Percentiles rank a stretch among this genome's conserved stretches.
Conservation (phyloP, 441 rosid genomes). For the Populus hybrid region DNA sequence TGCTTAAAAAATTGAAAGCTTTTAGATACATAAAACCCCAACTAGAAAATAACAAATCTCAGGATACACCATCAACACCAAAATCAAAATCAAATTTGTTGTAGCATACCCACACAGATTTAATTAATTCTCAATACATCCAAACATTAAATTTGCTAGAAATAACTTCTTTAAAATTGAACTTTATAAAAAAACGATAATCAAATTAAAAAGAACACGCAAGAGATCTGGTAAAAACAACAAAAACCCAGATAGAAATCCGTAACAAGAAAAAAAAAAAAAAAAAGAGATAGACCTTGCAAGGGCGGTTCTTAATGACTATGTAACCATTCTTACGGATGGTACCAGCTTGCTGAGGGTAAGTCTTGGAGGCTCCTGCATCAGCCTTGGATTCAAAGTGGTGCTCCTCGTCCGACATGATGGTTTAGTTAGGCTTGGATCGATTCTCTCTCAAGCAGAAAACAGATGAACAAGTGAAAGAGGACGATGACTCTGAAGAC, state of each 20-base stretch:
- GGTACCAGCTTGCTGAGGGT: conserved; percentile 81
- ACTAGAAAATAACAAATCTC: neutral
- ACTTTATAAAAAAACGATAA: too few relatives aligned
- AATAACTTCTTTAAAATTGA: neutral
- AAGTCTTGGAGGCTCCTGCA: conserved; percentile 90
- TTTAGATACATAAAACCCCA: neutral
- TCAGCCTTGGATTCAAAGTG: conserved; percentile 89
- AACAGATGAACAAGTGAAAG: neutral
- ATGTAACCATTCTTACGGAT: conserved; percentile 84
- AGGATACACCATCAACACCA: neutral
- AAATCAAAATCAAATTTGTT: neutral
- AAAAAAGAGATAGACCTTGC: conserved; percentile 41
- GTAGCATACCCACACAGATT: neutral
- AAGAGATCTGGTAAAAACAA: conserved; percentile 17
- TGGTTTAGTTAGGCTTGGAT: neutral
- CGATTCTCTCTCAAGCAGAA: neutral
- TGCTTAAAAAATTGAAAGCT: neutral
- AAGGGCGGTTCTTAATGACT: conserved; percentile 79
- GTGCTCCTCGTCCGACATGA: conserved; percentile 93
- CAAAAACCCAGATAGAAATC: conserved; percentile 5
- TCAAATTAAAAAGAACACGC: conserved; percentile 3
- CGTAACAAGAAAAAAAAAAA: neutral
- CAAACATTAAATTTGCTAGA: neutral
- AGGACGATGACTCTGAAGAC: neutral
- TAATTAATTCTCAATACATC: neutral